Evolutionary conservation across 371 early-diverging fungal genomes (phyloP), one percentile per base, ranked within the genome.

Genomic region (Zancudomyces culisetae): DNA sequence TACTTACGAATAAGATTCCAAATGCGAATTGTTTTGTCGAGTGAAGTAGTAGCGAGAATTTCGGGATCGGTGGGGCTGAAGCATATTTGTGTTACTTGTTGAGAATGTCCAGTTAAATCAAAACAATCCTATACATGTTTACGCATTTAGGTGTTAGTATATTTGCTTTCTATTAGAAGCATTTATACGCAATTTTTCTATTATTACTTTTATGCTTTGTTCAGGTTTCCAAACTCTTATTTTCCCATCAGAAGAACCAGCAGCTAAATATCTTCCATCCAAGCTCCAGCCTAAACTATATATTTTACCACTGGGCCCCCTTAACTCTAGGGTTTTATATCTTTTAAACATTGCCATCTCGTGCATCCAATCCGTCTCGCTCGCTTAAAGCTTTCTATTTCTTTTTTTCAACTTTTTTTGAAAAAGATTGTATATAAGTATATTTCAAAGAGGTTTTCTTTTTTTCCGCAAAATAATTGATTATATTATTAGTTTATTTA

Each of bases 11-110:
- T n/a, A 21, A 41, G 8, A 30, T 51, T 45, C 52, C 52, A 51
- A 20, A 51, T 42, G 4, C 46, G n/a, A 15, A 51, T 4, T 15
- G 52, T 43, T 40, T 51, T 51, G 46, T 51, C 52, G 23, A 45
- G n/a, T 18, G 52, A 51, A 2, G 52, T 19, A 3, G 43, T 51
- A 6, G 52, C 52, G 21, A 51, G n/a, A 3, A 43, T 6, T 8
- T 51, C 24, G 12, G 18, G 18, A 20, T 35, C 6, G 15, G 18
- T 21, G 15, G 52, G 52, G 19, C 46, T 51, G 43, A 42, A 51
- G 26, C 39, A 39, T 24, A 41, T 2, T 30, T 51, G 52, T 8
- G 22, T 27, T 21, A 51, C 52, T 6, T 45, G 52, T 4, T 35
- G 13, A 10, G 42, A 43, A 28, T 51, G 52, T 8, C 52, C 52